phyloP scores from a whole-genome alignment of 2,329 filamentous ascomycete genomes.

The Epichloe typhina region DNA sequence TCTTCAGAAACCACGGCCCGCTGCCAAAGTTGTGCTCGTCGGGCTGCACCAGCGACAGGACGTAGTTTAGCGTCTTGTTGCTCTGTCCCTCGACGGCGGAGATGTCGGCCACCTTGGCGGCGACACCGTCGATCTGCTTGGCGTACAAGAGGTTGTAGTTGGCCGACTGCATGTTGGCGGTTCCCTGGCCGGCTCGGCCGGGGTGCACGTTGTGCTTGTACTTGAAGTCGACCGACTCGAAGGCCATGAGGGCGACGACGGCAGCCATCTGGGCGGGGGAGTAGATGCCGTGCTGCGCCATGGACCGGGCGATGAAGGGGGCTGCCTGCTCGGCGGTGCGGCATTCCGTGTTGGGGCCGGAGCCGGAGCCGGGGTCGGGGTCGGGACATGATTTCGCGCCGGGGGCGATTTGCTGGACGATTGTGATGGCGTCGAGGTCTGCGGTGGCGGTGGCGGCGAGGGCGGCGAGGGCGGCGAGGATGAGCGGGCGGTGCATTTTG shows the following conservation, averaged over 20 bases:
- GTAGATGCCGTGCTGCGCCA: slow-evolving; percentile 43
- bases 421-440: slow-evolving; percentile 16
- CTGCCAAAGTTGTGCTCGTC: slow-evolving; percentile 42
- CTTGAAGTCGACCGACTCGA: slow-evolving; percentile 56
- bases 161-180: slow-evolving; percentile 41
- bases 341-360: slow-evolving; percentile 37
- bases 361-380: slow-evolving; percentile 19
- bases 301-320: slow-evolving; percentile 41
- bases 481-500: slow-evolving; percentile 13
- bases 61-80: slow-evolving; percentile 21
- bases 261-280: slow-evolving; percentile 51
- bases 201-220: slow-evolving; percentile 53
- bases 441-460: slow-evolving; percentile 8
- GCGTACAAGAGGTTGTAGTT: slow-evolving; percentile 35
- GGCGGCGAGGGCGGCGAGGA: not conserved
- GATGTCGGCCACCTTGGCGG: slow-evolving; percentile 18
- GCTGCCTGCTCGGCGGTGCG: slow-evolving; percentile 48
- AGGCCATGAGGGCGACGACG: slow-evolving; percentile 55
- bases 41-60: slow-evolving; percentile 30
- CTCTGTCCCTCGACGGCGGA: slow-evolving; percentile 14
- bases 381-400: slow-evolving; percentile 35
- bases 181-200: slow-evolving; percentile 56
- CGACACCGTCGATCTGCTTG: slow-evolving; percentile 25
- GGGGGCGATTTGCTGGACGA: slow-evolving; percentile 47
- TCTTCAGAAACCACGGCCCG: slow-evolving; percentile 37